Evolutionary conservation across 2,329 filamentous ascomycete genomes (phyloP), one percentile per base, ranked within the genome.

Genomic region (Huntiella bhutanensis): DNA sequence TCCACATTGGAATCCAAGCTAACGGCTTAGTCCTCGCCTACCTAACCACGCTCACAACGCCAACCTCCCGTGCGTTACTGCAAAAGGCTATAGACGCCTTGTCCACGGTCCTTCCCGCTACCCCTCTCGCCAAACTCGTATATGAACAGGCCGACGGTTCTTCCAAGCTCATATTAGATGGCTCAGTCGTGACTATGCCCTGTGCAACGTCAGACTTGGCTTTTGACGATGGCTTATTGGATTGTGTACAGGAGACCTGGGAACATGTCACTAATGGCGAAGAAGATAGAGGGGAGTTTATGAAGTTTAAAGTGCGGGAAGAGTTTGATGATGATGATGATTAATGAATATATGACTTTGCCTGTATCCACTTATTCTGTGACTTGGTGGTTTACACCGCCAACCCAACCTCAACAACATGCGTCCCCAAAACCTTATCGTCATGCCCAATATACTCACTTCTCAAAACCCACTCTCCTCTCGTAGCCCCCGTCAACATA

Each of bases 281-380:
- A 13, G 64, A 65, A 13, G 63, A 64, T 13, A 59, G 55, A 4
- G 54, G 52, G 7, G 61, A 71, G 39, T 95, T 91, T 55, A 77
- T 95, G 72, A 66, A 71, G 15, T 94, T 94, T 58, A 72, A 79
- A 42, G 82, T 91, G 50, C 71, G 84, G 17, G 78, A 86, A 56
- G 70, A 67, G 11, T 64, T 64, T 22, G 65, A 62, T 49, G 71
- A 71, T 32, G 71, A 71, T 32, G 75, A 82, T 47, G 70, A 75
- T 34, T 69, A 64, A 73, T 44, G 64, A 28, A 28, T 28, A 41
- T 19, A 17, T 36, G 38, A 36, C 34, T 10, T 35, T 39, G 33
- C 22, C 44, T 45, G n/a, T 41, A 28, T 19, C 13, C 13, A 42
- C 37, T 33, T 11, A 34, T 17, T 10, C 41, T 15, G 45, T 41